Conservation (phyloP, 306 rosid species). For the Rosa lucieae region DNA sequence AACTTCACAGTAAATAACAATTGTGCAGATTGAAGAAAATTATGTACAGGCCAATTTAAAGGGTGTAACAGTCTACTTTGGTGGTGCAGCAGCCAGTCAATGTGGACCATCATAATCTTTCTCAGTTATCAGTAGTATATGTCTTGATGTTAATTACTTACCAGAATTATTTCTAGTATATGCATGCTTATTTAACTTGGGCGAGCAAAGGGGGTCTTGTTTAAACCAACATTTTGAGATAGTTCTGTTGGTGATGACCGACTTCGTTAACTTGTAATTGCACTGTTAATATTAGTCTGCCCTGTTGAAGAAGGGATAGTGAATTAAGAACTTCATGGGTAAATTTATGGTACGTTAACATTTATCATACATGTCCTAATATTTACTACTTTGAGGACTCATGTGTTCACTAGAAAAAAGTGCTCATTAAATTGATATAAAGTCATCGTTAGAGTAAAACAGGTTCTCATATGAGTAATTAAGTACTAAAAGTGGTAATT, state of each 20-base stretch:
- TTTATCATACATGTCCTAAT: too few species aligned
- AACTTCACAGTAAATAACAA: background rate
- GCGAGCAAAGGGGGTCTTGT: background rate
- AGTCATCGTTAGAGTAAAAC: too few species aligned
- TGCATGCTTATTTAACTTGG: background rate
- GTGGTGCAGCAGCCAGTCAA: conserved; percentile 22
- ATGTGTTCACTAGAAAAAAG: too few species aligned
- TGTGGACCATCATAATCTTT: background rate
- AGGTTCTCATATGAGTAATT: too few species aligned
- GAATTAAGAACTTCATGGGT: background rate
- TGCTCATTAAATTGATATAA: too few species aligned
- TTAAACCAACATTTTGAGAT: background rate
- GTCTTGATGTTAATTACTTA: background rate
- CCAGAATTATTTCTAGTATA: background rate
- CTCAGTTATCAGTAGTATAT: background rate
- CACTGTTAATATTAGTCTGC: background rate
- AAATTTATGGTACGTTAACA: too few species aligned
- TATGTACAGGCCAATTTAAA: conserved; percentile 22
- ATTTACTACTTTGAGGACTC: too few species aligned
- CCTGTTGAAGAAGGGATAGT: background rate
- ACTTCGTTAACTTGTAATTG: background rate
- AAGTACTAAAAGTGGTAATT: too few species aligned
- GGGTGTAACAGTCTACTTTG: conserved; percentile 35
- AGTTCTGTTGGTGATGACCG: background rate
- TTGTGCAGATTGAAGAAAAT: conserved; percentile 36